phyloP scores from a whole-genome alignment of 78 protist genomes.

The Dictyostelium firmibasis region DNA sequence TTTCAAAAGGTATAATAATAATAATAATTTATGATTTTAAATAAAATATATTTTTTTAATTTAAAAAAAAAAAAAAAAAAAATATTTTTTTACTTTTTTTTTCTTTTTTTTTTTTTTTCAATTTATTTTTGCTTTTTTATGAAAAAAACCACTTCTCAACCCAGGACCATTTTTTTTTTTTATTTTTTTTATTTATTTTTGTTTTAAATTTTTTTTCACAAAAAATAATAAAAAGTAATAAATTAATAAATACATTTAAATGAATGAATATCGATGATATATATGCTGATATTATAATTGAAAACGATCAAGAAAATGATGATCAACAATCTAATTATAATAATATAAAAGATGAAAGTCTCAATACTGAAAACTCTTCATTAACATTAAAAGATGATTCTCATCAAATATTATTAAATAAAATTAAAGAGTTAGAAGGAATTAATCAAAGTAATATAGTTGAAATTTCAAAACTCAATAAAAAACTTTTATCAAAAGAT shows the following conservation, averaged over 20 bases:
- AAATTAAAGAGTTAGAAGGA: background rate
- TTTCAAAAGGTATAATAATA: background rate
- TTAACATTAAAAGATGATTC: background rate
- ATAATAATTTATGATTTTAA: too few species aligned
- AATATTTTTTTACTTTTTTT: background rate
- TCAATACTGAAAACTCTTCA: background rate
- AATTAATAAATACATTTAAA: background rate
- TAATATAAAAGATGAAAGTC: background rate
- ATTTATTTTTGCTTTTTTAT: background rate
- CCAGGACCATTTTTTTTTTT: background rate
- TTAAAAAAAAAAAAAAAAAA: too few species aligned
- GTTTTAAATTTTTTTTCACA: background rate
- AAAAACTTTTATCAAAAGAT: background rate
- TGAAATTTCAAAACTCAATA: background rate
- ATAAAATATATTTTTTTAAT: too few species aligned
- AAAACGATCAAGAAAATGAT: background rate
- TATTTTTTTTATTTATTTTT: background rate
- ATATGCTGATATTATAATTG: background rate
- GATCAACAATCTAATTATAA: background rate
- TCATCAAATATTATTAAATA: background rate
- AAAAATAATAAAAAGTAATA: background rate
- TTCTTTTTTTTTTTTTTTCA: too few species aligned
- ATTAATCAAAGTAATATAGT: background rate
- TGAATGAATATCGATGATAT: constrained; percentile 9
- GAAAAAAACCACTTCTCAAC: too few species aligned